Percentiles rank a stretch among this genome's conserved stretches.
Evolutionary conservation across 331 rosid genomes (phyloP).

Genomic region (Phaseolus coccineus): DNA sequence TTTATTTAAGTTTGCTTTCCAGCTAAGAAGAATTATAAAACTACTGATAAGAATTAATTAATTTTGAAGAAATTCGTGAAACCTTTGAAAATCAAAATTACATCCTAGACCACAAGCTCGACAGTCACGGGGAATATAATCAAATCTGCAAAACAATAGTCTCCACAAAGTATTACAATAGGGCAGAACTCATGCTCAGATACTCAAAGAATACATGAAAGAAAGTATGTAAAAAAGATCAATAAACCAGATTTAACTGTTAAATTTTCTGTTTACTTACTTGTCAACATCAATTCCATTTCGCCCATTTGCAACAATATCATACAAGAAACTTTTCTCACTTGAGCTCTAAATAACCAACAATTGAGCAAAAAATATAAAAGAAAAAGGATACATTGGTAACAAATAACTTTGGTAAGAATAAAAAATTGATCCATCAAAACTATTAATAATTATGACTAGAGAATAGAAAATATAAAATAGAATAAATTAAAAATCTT

Average conservation of each 20-base stretch:
- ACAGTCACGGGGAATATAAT: constrained; percentile 87
- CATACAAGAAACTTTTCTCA: constrained; percentile 87
- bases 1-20: constrained; percentile 23
- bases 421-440: constrained; percentile 26
- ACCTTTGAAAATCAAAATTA: constrained; percentile 91
- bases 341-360: constrained; percentile 63
- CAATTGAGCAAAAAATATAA: background rate
- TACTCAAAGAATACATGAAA: constrained; percentile 28
- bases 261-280: constrained; percentile 55
- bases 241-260: constrained; percentile 15
- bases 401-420: constrained; percentile 4
- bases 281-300: constrained; percentile 99
- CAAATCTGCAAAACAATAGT: constrained; percentile 73
- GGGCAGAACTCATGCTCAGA: constrained; percentile 19
- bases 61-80: constrained; percentile 35
- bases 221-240: constrained; percentile 9
- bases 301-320: constrained; percentile 97
- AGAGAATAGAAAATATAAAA: constrained; percentile 16
- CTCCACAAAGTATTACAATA: constrained; percentile 40
- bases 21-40: constrained; percentile 27
- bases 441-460: background rate
- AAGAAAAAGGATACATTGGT: background rate
- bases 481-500: constrained; percentile 28
- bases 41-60: background rate
- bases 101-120: constrained; percentile 95